A percentile compares a stretch with the other conserved stretches of the same genome.
Conservation (phyloP, 2,329 filamentous ascomycete species). For the Fusarium veterinarium region DNA sequence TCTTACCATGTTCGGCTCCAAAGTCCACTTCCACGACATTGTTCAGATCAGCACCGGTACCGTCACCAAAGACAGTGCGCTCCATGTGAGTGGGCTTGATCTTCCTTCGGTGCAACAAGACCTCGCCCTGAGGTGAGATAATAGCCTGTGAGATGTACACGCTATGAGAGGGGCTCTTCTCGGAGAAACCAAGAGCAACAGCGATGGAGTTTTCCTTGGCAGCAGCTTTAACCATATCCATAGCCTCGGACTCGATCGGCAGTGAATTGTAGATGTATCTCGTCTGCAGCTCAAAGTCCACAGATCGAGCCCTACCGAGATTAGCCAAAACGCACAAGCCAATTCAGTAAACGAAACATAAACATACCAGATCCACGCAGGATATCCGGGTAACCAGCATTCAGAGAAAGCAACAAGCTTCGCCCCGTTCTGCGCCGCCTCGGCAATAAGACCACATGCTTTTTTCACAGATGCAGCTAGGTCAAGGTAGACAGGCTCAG, state of each 20-base stretch:
- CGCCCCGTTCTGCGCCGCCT: constrained; percentile 56
- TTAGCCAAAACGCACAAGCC: not conserved
- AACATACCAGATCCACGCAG: constrained; percentile 54
- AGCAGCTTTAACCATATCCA: constrained; percentile 49
- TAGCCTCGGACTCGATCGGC: constrained; percentile 53
- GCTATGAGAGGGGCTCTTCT: constrained; percentile 49
- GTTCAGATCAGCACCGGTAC: constrained; percentile 51
- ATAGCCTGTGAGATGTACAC: constrained; percentile 61
- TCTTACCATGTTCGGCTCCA: constrained; percentile 44
- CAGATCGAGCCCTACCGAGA: constrained; percentile 33
- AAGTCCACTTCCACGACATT: constrained; percentile 55
- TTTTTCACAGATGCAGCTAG: constrained; percentile 41
- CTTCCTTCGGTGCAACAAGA: constrained; percentile 58
- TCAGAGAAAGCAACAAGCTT: constrained; percentile 67
- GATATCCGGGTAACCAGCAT: constrained; percentile 65
- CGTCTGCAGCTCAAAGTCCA: constrained; percentile 41
- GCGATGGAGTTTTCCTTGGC: constrained; percentile 53
- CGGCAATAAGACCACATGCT: constrained; percentile 37
- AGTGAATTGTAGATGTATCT: constrained; percentile 56
- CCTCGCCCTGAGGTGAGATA: constrained; percentile 54
- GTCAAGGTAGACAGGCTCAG: constrained; percentile 44
- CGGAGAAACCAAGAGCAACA: constrained; percentile 58
- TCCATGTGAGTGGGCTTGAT: constrained; percentile 67
- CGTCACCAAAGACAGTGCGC: constrained; percentile 62
- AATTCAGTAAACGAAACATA: rapidly evolving